Evolutionary conservation across 208 protist species (phyloP).

Genomic region (Kentomonas sorsogonicus): DNA sequence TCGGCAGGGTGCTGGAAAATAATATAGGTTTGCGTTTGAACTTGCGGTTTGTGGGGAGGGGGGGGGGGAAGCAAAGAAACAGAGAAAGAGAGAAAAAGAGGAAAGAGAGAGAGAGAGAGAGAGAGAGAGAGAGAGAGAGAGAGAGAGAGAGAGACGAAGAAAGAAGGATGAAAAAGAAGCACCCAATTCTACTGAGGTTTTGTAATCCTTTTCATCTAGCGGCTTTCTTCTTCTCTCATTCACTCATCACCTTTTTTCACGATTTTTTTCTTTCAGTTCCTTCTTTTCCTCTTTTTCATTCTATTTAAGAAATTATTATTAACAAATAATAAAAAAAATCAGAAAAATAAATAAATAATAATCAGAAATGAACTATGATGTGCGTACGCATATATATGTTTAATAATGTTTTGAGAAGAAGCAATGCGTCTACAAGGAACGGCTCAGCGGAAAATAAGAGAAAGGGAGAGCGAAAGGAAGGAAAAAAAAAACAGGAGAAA

Average conservation of each 20-base stretch:
- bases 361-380: slow-evolving; percentile 1
- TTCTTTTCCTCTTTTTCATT: not conserved
- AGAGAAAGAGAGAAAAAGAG: slow-evolving; percentile 2
- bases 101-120: not conserved
- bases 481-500: slow-evolving; percentile 8
- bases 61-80: not conserved
- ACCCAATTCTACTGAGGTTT: not conserved
- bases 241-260: not conserved
- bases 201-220: not conserved
- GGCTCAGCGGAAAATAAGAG: no score
- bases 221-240: not conserved
- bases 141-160: not conserved
- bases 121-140: not conserved
- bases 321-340: slow-evolving; percentile 16
- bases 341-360: slow-evolving; percentile 3
- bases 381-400: slow-evolving; percentile 1
- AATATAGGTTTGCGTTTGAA: slow-evolving; percentile 5
- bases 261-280: slow-evolving; percentile 5
- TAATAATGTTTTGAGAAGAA: slow-evolving; percentile 13
- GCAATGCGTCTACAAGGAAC: no score
- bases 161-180: slow-evolving; percentile 8
- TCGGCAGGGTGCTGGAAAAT: not conserved
- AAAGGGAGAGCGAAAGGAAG: not conserved
- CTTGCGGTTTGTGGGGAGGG: not conserved
- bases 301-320: slow-evolving; percentile 2